Conservation (phyloP, 179 eudicot genomes). For the Vitellaria paradoxa region DNA sequence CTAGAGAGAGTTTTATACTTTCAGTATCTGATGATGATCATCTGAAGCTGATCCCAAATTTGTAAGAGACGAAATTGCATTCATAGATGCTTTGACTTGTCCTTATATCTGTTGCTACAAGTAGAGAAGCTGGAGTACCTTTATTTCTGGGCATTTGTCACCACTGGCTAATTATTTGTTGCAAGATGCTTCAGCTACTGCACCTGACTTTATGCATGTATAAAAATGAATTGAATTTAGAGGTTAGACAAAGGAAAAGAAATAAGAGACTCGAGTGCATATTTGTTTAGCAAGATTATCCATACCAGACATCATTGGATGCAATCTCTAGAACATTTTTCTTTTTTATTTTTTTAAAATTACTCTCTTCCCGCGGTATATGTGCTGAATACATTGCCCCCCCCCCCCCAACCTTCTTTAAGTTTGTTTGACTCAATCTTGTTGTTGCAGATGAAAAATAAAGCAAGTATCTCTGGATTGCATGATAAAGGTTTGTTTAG, state of each 20-base stretch:
- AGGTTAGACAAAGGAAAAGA: slow-evolving; percentile 1
- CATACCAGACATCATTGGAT: neutral
- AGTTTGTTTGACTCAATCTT: slow-evolving; percentile 15
- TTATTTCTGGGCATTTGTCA: neutral
- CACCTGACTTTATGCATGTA: neutral
- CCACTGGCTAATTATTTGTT: neutral
- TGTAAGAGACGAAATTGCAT: neutral
- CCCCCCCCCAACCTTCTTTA: no score
- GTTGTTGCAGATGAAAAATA: slow-evolving; percentile 54
- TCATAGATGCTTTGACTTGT: neutral
- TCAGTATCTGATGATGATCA: neutral
- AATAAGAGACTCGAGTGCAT: neutral
- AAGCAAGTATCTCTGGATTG: slow-evolving; percentile 66
- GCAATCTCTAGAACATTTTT: no score
- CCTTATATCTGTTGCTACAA: neutral
- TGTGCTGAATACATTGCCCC: neutral
- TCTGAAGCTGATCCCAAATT: neutral
- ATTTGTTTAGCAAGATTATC: no score
- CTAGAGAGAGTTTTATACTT: neutral
- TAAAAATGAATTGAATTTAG: neutral
- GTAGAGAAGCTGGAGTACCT: neutral
- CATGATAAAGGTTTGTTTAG: slow-evolving; percentile 89
- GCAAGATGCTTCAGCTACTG: slow-evolving; percentile 7
- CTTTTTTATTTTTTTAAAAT: neutral
- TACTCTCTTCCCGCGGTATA: neutral